These are phyloP conservation scores for Gentiana macrophylla DNA, from an alignment of 257 asterid genomes.

Conservation along the genomic window DNA sequence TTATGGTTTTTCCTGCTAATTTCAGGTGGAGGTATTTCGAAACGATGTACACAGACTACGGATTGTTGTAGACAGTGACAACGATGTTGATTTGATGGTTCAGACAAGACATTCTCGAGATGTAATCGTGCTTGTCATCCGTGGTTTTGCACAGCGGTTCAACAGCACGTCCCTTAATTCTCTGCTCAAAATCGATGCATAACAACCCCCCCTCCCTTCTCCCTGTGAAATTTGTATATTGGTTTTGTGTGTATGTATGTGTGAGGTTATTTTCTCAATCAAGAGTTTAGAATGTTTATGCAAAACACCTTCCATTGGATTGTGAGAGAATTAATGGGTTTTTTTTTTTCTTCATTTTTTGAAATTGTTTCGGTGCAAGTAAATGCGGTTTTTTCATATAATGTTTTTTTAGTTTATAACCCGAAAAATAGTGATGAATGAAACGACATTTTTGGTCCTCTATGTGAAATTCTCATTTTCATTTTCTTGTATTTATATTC, in stretches of 20 bases:
- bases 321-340: too few relatives aligned
- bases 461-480: too few relatives aligned
- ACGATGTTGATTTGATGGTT: conserved; percentile 85
- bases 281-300: too few relatives aligned
- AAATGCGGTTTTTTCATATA: too few relatives aligned
- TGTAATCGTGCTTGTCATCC: conserved; percentile 74
- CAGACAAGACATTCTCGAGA: conserved; percentile 94
- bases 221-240: background rate
- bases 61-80: conserved; percentile 86
- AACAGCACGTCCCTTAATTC: conserved; percentile 94
- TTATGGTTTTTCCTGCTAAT: background rate
- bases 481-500: too few relatives aligned
- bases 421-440: too few relatives aligned
- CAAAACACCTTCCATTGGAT: background rate
- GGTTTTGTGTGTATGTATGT: background rate
- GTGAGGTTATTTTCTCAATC: background rate
- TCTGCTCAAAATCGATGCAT: conserved; percentile 75
- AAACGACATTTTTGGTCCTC: too few relatives aligned
- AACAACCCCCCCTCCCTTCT: background rate
- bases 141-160: conserved; percentile 89
- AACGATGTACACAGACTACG: conserved; percentile 90
- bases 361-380: too few relatives aligned
- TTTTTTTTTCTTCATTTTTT: too few relatives aligned
- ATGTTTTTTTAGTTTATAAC: too few relatives aligned
- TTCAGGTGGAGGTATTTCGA: conserved; percentile 82